phyloP scores from a whole-genome alignment of 2,329 filamentous ascomycete genomes.

The Curvularia spicifera region DNA sequence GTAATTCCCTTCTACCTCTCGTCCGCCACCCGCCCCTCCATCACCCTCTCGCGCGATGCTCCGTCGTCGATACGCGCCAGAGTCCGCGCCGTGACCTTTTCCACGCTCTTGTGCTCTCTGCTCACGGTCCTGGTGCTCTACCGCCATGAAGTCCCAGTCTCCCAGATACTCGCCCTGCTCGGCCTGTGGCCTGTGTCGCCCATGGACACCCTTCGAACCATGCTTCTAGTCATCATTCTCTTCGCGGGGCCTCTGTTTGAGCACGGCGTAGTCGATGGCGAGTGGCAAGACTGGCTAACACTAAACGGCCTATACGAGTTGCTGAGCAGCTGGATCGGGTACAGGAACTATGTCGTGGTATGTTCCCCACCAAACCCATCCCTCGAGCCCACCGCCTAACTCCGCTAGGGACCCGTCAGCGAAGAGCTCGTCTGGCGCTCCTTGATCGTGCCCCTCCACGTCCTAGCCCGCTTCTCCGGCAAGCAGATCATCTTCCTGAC shows the following conservation, averaged over 20 bases:
- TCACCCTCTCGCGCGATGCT: slow-evolving; percentile 80
- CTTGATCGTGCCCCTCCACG: slow-evolving; percentile 79
- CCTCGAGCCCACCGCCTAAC: slow-evolving; percentile 17
- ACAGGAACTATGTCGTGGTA: slow-evolving; percentile 87
- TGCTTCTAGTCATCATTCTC: slow-evolving; percentile 77
- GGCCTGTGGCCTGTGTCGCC: slow-evolving; percentile 81
- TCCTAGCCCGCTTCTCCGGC: slow-evolving; percentile 65
- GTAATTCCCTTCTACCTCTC: slow-evolving; percentile 91
- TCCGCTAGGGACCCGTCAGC: slow-evolving; percentile 72
- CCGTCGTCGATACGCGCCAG: slow-evolving; percentile 88
- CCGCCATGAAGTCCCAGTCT: slow-evolving; percentile 57
- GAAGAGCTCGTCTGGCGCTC: slow-evolving; percentile 95
- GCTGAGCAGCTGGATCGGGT: slow-evolving; percentile 77
- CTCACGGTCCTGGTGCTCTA: slow-evolving; percentile 72
- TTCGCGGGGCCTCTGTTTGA: slow-evolving; percentile 89
- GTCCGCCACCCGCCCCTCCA: slow-evolving; percentile 77
- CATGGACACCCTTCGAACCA: slow-evolving; percentile 65
- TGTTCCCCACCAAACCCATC: slow-evolving; percentile 42
- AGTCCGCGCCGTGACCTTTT: slow-evolving; percentile 78
- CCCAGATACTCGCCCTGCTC: slow-evolving; percentile 69
- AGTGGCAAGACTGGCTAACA: slow-evolving; percentile 69
- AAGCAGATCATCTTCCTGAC: slow-evolving; percentile 75
- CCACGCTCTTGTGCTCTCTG: slow-evolving; percentile 71
- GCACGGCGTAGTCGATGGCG: slow-evolving; percentile 72
- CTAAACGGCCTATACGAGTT: slow-evolving; percentile 61